Evolutionary conservation across 805 yeast species (phyloP), one percentile per base, ranked within the genome.

Genomic region (Komagataella phaffii): DNA sequence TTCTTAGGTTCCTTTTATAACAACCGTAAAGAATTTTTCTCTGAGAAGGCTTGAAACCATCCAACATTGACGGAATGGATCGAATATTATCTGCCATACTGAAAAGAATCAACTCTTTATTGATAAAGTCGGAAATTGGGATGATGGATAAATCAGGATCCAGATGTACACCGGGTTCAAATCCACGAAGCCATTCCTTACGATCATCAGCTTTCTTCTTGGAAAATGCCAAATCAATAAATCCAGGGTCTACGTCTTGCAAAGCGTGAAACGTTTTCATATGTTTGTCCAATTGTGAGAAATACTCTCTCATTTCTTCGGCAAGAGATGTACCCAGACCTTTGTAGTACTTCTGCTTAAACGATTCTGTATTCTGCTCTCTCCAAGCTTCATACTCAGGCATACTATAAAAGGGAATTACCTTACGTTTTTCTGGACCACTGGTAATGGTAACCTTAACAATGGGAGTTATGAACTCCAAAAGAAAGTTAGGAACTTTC

Each of bases 31-130:
- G 69, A 48, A 93, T 95, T 64, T 93, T 93, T 61, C 99, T 80
- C 69, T 93, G 99, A 53, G 96, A 96, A 1, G 99, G 99, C 66
- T 93, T 93, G 57, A 93, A 80, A 0, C 99, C 99, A 70, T 93
- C 99, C 60, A 91, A 70, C 0, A 88, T 86, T 6, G 89, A 86
- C 1, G 99, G 99, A 61, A 93, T 88, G 0, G 98, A 93, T 65
- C 99, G 80, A 49, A 90, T 79, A 60, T 93, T 90, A 68, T 93
- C 99, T 2, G 98, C 97, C 87, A 93, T 85, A 17, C 96, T 88
- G 64, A 91, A 95, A 47, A 93, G 72, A 65, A 95, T 93, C 60
- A 93, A 76, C 64, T 93, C 99, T 64, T 93, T 88, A 68, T 93
- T 90, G 65, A 93, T 91, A 62, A 93, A 93, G 52, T 91, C 96